Conservation (phyloP, 2,329 filamentous ascomycete species). For the Nigrograna mackinnonii region DNA sequence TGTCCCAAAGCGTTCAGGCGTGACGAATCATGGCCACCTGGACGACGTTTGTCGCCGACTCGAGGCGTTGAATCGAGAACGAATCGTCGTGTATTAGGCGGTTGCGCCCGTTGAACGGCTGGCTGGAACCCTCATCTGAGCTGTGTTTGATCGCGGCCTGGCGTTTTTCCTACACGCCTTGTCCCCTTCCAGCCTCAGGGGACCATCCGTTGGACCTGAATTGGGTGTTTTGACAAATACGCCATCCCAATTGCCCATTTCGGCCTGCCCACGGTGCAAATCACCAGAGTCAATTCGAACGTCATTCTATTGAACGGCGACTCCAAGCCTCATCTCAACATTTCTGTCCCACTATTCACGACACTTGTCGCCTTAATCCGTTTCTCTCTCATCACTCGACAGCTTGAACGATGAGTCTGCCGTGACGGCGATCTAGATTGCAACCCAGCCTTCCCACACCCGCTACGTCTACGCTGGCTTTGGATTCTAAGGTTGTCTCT, state of each 20-base stretch:
- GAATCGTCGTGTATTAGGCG: slow-evolving; percentile 6
- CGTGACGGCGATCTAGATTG: no score
- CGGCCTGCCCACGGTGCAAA: background rate
- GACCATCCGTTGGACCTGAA: slow-evolving; percentile 4
- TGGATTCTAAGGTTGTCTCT: no score
- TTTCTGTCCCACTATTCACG: no score
- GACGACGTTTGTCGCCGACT: slow-evolving; percentile 5
- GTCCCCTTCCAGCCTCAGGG: slow-evolving; percentile 2
- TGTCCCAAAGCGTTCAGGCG: slow-evolving; percentile 13
- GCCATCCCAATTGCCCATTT: no score
- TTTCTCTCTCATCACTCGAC: no score
- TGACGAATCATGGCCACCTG: slow-evolving; percentile 13
- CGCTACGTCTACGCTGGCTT: no score
- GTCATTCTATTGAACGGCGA: no score
- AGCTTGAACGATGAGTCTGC: no score
- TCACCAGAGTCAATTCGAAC: no score
- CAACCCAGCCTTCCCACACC: no score
- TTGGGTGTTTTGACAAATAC: slow-evolving; percentile 1
- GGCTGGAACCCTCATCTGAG: slow-evolving; percentile 13
- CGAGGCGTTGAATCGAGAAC: slow-evolving; percentile 4
- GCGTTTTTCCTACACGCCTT: slow-evolving; percentile 4
- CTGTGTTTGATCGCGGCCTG: slow-evolving; percentile 8
- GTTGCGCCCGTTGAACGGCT: slow-evolving; percentile 19
- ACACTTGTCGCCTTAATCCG: no score
- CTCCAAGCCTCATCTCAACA: no score